Evolutionary conservation across 352 stramenopile genomes (phyloP), one percentile per base, ranked within the genome.

Genomic region (Blastocystis sp.): DNA sequence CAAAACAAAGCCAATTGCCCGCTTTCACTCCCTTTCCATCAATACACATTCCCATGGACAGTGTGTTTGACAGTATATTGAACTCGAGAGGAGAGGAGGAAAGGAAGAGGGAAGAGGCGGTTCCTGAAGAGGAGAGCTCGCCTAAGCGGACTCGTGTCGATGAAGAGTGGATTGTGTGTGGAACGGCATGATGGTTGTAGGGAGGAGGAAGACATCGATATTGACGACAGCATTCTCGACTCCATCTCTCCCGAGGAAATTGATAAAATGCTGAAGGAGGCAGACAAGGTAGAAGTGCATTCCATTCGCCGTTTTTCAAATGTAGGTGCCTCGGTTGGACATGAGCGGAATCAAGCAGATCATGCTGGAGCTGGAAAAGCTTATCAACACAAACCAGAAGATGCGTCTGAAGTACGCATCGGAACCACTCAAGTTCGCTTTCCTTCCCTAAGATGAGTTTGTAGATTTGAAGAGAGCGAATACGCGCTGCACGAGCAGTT

Each of bases 391-490:
- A 41, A 81, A 81, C 41, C 71, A 81, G n/a, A 81, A 45, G 53
- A 52, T 81, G 53, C 41, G 71, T 41, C 23, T 81, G 71, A 81
- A 81, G 21, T 81, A 81, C 43, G 53, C 71, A 40, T 62, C 71
- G 23, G 71, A 81, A 66, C 71, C 71, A 34, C 66, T 59, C 19
- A 62, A 81, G 71, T 81, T 7, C 11, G 21, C 17, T 69, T 21
- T 38, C 0, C n/a, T 62, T 81, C 2, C 21, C 48, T 62, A 19
- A 66, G 34, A 66, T 28, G 23, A 11, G 28, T 41, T 66, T 65
- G 19, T 65, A 81, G 71, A 64, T 81, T 81, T 64, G 71, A 81
- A 41, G 71, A 81, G 4, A 81, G 71, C 45, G 71, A 81, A 81
- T 81, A 81, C 23, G 53, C 48, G 21, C 71, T 81, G 10, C 71